Evolutionary conservation across 495 filamentous ascomycete genomes (phyloP).

Genomic region (Penicillium cosmopolitanum): DNA sequence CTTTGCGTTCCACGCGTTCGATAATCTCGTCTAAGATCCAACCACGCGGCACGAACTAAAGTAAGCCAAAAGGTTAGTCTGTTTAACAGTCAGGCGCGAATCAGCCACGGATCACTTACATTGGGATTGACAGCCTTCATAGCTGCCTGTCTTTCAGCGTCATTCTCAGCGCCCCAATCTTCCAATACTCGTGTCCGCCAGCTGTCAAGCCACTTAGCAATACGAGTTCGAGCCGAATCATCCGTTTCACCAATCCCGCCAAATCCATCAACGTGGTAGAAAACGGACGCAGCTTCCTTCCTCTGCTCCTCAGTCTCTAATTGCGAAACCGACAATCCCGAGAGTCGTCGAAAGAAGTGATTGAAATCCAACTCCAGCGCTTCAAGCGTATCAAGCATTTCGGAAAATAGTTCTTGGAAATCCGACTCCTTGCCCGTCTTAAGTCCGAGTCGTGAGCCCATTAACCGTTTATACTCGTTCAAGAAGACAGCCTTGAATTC

Average conservation of each 20-base stretch:
- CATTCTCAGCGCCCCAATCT: conserved; percentile 66
- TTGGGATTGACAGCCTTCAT: conserved; percentile 92
- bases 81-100: neutral
- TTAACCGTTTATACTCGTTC: conserved; percentile 80
- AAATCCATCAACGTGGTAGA: conserved; percentile 72
- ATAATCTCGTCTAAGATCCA: conserved; percentile 97
- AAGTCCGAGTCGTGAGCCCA: conserved; percentile 78
- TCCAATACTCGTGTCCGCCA: conserved; percentile 71
- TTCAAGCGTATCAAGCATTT: conserved; percentile 81
- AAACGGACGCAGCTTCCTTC: conserved; percentile 59
- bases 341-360: conserved; percentile 83
- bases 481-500: conserved; percentile 89
- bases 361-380: conserved; percentile 84
- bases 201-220: conserved; percentile 74
- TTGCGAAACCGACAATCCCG: conserved; percentile 56
- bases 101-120: conserved; percentile 39
- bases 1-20: conserved; percentile 78
- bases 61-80: neutral
- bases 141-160: conserved; percentile 61
- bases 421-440: conserved; percentile 65
- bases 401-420: conserved; percentile 76
- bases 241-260: conserved; percentile 60
- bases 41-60: conserved; percentile 74
- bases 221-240: conserved; percentile 58
- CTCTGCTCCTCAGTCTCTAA: conserved; percentile 64